A percentile compares a stretch with the other conserved stretches of the same genome.
These are phyloP conservation scores for Ceriops zippeliana DNA, from an alignment of 345 rosid genomes.

Conservation along the genomic window DNA sequence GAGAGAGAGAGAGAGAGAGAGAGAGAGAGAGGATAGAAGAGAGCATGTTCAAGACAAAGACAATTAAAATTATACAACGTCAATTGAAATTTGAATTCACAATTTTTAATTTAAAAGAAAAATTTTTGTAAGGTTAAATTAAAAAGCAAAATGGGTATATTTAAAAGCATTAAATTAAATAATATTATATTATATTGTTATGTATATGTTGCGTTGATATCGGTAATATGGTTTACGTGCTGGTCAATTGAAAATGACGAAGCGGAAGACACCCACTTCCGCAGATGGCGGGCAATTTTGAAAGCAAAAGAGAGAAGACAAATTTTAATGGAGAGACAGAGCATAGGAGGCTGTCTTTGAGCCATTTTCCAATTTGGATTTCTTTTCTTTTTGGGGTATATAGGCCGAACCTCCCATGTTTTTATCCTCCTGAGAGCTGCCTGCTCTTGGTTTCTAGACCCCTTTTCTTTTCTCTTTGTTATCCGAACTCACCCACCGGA, in stretches of 20 bases:
- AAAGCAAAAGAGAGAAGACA: neutral
- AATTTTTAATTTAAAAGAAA: no score
- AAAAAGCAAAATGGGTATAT: no score
- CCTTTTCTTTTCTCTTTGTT: neutral
- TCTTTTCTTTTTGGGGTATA: no score
- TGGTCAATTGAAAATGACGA: neutral
- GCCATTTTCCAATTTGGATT: neutral
- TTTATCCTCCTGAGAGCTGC: no score
- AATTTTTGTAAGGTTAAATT: no score
- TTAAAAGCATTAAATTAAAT: no score
- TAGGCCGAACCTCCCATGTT: neutral
- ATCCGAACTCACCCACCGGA: neutral
- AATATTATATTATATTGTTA: no score
- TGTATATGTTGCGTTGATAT: slow-evolving; percentile 5
- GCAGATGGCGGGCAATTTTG: neutral
- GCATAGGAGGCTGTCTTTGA: neutral
- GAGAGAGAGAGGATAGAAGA: no score
- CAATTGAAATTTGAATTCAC: no score
- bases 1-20: no score
- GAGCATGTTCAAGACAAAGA: no score
- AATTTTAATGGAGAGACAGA: neutral
- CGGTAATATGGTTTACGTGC: slow-evolving; percentile 5
- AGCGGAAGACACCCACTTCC: neutral
- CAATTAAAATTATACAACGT: no score
- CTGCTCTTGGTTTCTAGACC: neutral